phyloP scores from a whole-genome alignment of 176 grass and related monocot genomes.

The Bolboschoenus planiculmis region DNA sequence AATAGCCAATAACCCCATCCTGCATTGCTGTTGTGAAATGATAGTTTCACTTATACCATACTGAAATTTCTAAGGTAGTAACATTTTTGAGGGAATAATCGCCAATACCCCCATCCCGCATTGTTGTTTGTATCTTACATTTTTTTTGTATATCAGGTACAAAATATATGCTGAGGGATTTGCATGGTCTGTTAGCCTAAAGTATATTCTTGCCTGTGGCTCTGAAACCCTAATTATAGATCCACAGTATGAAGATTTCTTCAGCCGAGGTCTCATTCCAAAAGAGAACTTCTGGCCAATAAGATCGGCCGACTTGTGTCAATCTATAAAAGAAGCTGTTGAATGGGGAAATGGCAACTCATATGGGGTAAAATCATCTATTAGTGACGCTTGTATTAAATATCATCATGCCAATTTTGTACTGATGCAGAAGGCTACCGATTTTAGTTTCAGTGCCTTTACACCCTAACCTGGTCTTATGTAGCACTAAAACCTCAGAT shows the following conservation, averaged over 20 bases:
- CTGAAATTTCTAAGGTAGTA: too few species aligned
- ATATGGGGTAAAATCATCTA: slow-evolving; percentile 14
- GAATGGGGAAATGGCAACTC: slow-evolving; percentile 70
- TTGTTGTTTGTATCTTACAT: background rate
- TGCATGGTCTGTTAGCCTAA: slow-evolving; percentile 94
- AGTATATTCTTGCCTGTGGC: slow-evolving; percentile 76
- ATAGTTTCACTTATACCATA: background rate
- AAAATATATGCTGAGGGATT: slow-evolving; percentile 92
- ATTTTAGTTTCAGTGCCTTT: background rate
- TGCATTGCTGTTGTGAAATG: background rate
- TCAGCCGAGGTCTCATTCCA: slow-evolving; percentile 54
- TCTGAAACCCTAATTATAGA: slow-evolving; percentile 65
- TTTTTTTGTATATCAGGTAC: slow-evolving; percentile 25
- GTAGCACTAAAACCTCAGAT: background rate
- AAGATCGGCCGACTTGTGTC: slow-evolving; percentile 27
- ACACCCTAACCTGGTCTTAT: background rate
- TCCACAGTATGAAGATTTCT: slow-evolving; percentile 77
- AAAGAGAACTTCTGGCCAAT: slow-evolving; percentile 59
- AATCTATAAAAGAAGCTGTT: slow-evolving; percentile 53
- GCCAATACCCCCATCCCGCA: background rate
- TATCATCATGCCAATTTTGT: background rate
- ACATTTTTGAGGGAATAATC: background rate
- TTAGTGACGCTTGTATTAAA: background rate
- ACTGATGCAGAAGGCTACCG: background rate
- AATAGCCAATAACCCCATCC: background rate